Conservation (phyloP, 2,329 filamentous ascomycete genomes). For the Ascochyta viciae-villosae region DNA sequence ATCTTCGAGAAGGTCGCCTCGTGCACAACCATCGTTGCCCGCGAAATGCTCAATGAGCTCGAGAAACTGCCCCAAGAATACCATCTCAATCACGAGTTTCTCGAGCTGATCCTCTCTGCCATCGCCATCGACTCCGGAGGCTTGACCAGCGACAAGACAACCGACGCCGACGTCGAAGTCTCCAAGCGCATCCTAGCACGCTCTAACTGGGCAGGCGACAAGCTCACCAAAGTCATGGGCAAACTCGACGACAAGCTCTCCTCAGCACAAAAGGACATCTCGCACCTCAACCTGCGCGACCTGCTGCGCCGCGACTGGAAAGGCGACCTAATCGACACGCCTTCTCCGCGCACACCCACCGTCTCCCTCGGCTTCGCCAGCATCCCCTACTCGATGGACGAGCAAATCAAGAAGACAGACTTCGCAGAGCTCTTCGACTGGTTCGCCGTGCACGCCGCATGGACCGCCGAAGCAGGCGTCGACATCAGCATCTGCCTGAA, state of each 20-base stretch:
- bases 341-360: slow-evolving; percentile 55
- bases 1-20: slow-evolving; percentile 55
- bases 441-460: slow-evolving; percentile 58
- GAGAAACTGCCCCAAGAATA: slow-evolving; percentile 55
- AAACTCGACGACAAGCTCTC: slow-evolving; percentile 51
- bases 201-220: slow-evolving; percentile 52
- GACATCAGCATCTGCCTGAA: slow-evolving; percentile 56
- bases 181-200: slow-evolving; percentile 51
- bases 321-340: slow-evolving; percentile 56
- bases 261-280: slow-evolving; percentile 54
- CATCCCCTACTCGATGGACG: slow-evolving; percentile 56
- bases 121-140: slow-evolving; percentile 57
- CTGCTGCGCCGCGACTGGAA: slow-evolving; percentile 58
- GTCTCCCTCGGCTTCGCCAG: slow-evolving; percentile 57
- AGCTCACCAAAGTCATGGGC: slow-evolving; percentile 53
- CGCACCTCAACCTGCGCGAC: slow-evolving; percentile 52
- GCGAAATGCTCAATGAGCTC: slow-evolving; percentile 57
- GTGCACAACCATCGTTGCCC: slow-evolving; percentile 56
- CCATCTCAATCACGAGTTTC: slow-evolving; percentile 57
- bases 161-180: slow-evolving; percentile 49
- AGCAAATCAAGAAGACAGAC: slow-evolving; percentile 56
- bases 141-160: slow-evolving; percentile 46
- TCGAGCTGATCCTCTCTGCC: slow-evolving; percentile 57
- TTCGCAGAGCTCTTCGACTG: slow-evolving; percentile 58
- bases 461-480: slow-evolving; percentile 55